These are phyloP conservation scores for Cystobasidium pallidum DNA, from an alignment of 1,284 basidiomycete species.

Conservation along the genomic window DNA sequence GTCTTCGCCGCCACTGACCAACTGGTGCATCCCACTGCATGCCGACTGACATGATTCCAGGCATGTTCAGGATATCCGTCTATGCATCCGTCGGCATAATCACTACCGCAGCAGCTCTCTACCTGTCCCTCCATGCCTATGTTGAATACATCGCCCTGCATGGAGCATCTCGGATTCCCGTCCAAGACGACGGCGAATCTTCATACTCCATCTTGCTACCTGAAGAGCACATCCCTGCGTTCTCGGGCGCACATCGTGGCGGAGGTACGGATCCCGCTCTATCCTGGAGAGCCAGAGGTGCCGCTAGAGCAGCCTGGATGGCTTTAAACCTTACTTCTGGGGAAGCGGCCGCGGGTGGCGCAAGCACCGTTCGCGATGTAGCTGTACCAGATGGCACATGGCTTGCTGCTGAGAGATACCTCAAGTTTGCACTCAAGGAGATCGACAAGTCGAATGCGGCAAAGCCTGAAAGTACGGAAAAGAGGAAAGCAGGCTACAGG, in stretches of 20 bases:
- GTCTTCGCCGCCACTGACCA: slow-evolving; percentile 3
- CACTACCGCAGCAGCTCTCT: slow-evolving; percentile 25
- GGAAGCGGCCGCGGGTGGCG: background rate
- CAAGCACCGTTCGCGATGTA: slow-evolving; percentile 18
- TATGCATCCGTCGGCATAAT: slow-evolving; percentile 49
- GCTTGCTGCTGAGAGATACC: slow-evolving; percentile 50
- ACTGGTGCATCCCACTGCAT: background rate
- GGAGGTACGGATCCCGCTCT: slow-evolving; percentile 53
- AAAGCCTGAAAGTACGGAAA: background rate
- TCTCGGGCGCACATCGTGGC: slow-evolving; percentile 48
- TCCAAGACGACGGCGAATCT: background rate
- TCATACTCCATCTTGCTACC: slow-evolving; percentile 47
- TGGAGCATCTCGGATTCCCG: background rate
- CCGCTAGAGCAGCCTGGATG: slow-evolving; percentile 52
- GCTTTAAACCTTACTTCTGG: slow-evolving; percentile 48
- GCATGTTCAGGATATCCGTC: slow-evolving; percentile 50
- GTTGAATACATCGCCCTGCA: slow-evolving; percentile 50
- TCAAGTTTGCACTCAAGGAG: slow-evolving; percentile 48
- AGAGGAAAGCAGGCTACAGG: background rate
- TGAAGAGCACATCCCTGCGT: slow-evolving; percentile 48
- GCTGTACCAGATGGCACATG: slow-evolving; percentile 50
- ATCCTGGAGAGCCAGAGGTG: slow-evolving; percentile 47
- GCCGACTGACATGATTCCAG: background rate
- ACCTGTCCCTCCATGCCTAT: slow-evolving; percentile 50
- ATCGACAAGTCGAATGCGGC: slow-evolving; percentile 23